Conservation (phyloP, 768 basidiomycete species). For the Coprinellus micaceus region DNA sequence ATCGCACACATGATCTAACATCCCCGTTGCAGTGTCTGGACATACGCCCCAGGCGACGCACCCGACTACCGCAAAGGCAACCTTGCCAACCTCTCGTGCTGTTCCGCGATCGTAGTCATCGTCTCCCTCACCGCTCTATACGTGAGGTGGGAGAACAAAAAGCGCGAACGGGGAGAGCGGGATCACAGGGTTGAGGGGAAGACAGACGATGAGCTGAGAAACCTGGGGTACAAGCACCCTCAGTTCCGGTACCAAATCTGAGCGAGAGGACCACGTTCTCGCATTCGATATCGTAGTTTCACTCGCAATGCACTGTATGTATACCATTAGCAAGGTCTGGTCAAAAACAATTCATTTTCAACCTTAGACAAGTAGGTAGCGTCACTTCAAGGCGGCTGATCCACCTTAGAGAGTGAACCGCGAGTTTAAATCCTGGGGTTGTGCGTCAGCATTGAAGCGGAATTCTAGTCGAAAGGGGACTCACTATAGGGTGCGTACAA, state of each 20-base stretch:
- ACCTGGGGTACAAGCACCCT: constrained; percentile 42
- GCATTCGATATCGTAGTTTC: too few relatives aligned
- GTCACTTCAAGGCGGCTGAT: too few relatives aligned
- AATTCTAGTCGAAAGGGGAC: too few relatives aligned
- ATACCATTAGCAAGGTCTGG: too few relatives aligned
- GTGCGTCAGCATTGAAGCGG: too few relatives aligned
- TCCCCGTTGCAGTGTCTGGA: constrained; percentile 35
- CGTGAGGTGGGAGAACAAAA: constrained; percentile 38
- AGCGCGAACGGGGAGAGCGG: constrained; percentile 37
- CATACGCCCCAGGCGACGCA: constrained; percentile 41
- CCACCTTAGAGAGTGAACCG: too few relatives aligned
- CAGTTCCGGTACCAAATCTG: constrained; percentile 38
- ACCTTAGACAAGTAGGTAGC: too few relatives aligned
- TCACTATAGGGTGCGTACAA: constrained; percentile 64
- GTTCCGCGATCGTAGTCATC: constrained; percentile 28
- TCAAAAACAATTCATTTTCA: too few relatives aligned
- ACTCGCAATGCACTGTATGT: too few relatives aligned
- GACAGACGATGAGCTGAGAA: constrained; percentile 30
- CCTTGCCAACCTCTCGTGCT: constrained; percentile 39
- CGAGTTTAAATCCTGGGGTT: too few relatives aligned
- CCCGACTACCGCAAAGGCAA: constrained; percentile 45
- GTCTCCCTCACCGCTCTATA: constrained; percentile 28
- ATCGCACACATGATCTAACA: constrained; percentile 23
- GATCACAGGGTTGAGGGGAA: constrained; percentile 37
- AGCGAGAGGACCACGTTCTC: too few relatives aligned